Evolutionary conservation across 495 filamentous ascomycete species (phyloP), one percentile per base, ranked within the genome.

Genomic region (Lepidopterella palustris): DNA sequence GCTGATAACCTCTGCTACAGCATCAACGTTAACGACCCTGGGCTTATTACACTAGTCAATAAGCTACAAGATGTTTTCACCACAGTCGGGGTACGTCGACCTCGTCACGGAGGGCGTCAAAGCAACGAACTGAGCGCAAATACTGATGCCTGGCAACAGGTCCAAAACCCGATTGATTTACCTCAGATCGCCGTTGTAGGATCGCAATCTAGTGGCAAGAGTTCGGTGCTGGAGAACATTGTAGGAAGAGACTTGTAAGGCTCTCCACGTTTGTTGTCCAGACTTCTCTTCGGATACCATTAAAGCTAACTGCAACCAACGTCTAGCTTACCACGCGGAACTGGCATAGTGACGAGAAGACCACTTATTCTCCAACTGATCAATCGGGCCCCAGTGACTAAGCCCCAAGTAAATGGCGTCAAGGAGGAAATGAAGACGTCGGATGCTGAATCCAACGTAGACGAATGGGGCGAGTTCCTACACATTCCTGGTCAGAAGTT

Each of bases 31-130:
- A 90, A 90, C 70, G 87, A 90, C 68, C 87, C 87, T 23, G 81
- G 80, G 62, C 79, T 90, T 68, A 90, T 90, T 73, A 97, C 93
- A 67, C 85, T 97, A 62, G 93, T 99, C 68, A 99, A 99, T 80
- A 96, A 95, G 78, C 84, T 99, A 26, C 93, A 99, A 72, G 93
- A 99, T 91, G 95, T 97, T 60, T 99, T 99, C 72, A 85, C 93
- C 45, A 97, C 93, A 35, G 95, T 99, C 62, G 95, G 95, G 52
- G 93, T 99, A 80, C 79, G 87, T 85, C 18, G 6, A 50, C 20
- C 5, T 27, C 60, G 25, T 1, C 57, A 21, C 20, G 49, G 47
- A 53, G 21, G 53, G 25, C 49, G 13, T n/a, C 25, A 20, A 39
- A 6, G 45, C 18, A 27, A 28, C 59, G 2, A 11, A 18, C 13